Base-by-base conservation (phyloP, 1,284 basidiomycete species). In the Papiliotrema nemorosa region DNA sequence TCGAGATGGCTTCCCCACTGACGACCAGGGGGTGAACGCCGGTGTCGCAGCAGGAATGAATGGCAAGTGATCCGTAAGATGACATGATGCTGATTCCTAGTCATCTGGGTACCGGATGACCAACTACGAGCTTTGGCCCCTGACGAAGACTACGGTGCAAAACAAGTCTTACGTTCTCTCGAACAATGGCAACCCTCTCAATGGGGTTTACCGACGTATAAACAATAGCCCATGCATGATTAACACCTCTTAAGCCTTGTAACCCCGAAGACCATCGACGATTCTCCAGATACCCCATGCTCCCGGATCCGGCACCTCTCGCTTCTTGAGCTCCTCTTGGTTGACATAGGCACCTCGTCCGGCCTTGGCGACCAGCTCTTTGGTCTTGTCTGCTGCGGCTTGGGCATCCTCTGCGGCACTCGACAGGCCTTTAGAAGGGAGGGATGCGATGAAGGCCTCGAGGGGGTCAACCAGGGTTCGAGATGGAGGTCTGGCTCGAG, bases 381-480 rank as follows among this genome's bases (percentile, higher is more conserved):
- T 91, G 9, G 75, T 77, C 50, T 77, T 76, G 55, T 87, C 84
- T 2, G 90, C 86, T 1, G 89, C 89, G 5, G 79, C 77, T 16
- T 76, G 77, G 1, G 87, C 89, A 0, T 80, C 82, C 39, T 77
- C 72, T 24, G 87, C 82, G 0, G 90, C 87, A 3, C 65, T 71
- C 0, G 66, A 67, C 37, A 84, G 77, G 5, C 71, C 70, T 34
- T 79, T 77, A 35, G 66, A 61, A 14, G 75, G 74, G 40, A 85
- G 77, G 13, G 78, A 52, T 72, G 77, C 54, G 47, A 87, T 79
- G 72, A 96, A 94, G 2, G 89, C 87, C n/a, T 83, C 80, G 20
- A 97, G 80, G 2, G 92, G 91, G 73, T 97, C 92, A 38, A 97
- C 81, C 27, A 97, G 82, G 2, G 91, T 96, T 60, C 92, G 83